These are phyloP conservation scores for Apiospora koreana DNA, from an alignment of 2,329 filamentous ascomycete species.

Conservation along the genomic window DNA sequence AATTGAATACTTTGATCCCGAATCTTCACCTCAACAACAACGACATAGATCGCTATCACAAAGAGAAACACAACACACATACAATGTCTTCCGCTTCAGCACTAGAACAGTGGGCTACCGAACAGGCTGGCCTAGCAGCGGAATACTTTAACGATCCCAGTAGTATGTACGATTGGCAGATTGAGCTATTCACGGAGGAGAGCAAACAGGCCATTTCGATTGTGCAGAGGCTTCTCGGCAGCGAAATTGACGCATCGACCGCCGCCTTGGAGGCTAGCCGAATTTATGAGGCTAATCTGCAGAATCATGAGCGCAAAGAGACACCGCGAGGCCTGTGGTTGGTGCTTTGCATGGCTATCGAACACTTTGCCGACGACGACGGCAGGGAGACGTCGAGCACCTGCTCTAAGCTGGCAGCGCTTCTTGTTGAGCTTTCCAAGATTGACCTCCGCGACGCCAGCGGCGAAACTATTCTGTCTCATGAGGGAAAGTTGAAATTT, in stretches of 20 bases:
- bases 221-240: background rate
- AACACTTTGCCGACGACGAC: background rate
- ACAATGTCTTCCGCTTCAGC: background rate
- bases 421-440: background rate
- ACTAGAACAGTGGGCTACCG: background rate
- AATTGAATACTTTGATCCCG: no score
- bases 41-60: background rate
- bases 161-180: background rate
- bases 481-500: background rate
- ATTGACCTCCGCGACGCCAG: background rate
- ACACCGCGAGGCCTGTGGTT: background rate
- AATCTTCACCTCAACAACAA: background rate
- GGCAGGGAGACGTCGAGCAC: background rate
- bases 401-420: background rate
- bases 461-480: background rate
- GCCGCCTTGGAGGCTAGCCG: background rate
- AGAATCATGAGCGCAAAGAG: background rate
- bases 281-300: background rate
- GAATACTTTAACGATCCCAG: background rate
- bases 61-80: background rate
- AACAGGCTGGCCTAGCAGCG: background rate
- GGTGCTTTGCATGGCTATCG: background rate
- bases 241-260: background rate
- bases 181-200: background rate
- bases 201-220: background rate